These are phyloP conservation scores for Sporobolomyces pararoseus DNA, from an alignment of 768 basidiomycete species.

Conservation along the genomic window DNA sequence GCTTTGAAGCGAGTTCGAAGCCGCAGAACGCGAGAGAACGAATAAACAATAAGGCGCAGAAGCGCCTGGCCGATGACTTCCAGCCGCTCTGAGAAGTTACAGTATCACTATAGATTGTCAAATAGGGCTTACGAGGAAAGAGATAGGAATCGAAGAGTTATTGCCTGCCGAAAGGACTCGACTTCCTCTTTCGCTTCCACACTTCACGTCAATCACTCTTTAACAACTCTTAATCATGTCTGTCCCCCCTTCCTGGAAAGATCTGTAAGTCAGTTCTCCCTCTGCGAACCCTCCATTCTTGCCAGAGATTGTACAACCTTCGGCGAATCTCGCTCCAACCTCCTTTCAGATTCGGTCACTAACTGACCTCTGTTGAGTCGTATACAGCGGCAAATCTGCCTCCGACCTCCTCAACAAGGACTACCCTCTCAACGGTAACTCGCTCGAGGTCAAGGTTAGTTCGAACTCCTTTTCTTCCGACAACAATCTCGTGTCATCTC, in stretches of 20 bases:
- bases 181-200: background rate
- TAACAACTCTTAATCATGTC: constrained; percentile 4
- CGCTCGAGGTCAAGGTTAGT: constrained; percentile 52
- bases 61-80: no score
- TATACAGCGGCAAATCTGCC: constrained; percentile 77
- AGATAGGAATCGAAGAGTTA: no score
- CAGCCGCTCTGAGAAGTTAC: no score
- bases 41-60: no score
- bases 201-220: background rate
- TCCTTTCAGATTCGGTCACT: background rate
- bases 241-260: constrained; percentile 40
- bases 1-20: no score
- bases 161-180: no score
- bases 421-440: constrained; percentile 66
- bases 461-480: background rate
- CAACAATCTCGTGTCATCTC: background rate
- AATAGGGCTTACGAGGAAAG: no score
- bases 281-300: background rate
- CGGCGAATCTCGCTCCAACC: constrained; percentile 1
- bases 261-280: constrained; percentile 26
- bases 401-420: constrained; percentile 90
- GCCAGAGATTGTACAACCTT: background rate
- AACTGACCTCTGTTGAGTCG: background rate
- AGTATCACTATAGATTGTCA: no score
- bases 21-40: no score